Conservation (phyloP, 169 alveolate species). For the Plasmodium fragile region DNA sequence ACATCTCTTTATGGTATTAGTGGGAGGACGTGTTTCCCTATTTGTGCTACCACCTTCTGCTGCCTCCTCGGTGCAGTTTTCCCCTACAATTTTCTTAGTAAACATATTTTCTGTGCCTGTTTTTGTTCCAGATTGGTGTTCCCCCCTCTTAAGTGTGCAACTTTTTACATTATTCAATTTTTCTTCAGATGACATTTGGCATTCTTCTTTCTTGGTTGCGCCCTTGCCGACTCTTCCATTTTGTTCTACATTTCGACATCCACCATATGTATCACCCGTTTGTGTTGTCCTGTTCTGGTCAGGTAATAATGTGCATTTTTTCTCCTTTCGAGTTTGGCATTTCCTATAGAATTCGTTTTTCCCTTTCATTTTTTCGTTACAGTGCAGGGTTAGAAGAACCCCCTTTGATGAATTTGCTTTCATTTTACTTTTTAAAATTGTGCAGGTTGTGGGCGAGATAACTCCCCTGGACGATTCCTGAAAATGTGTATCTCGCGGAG, state of each 20-base stretch:
- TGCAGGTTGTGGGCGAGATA: background rate
- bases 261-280: background rate
- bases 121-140: background rate
- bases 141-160: background rate
- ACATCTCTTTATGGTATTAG: background rate
- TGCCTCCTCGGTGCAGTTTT: background rate
- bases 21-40: background rate
- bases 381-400: background rate
- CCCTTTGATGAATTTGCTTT: background rate
- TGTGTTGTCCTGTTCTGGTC: background rate
- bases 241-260: background rate
- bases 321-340: background rate
- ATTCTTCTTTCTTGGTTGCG: background rate
- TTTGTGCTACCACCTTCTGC: background rate
- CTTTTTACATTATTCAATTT: background rate
- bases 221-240: background rate
- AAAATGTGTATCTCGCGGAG: background rate
- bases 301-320: background rate
- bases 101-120: background rate
- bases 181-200: background rate
- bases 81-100: background rate
- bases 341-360: background rate
- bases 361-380: background rate
- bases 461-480: background rate
- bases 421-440: constrained; percentile 1